Evolutionary conservation across 345 rosid genomes (phyloP).

Genomic region (Diplotaxis tenuifolia): DNA sequence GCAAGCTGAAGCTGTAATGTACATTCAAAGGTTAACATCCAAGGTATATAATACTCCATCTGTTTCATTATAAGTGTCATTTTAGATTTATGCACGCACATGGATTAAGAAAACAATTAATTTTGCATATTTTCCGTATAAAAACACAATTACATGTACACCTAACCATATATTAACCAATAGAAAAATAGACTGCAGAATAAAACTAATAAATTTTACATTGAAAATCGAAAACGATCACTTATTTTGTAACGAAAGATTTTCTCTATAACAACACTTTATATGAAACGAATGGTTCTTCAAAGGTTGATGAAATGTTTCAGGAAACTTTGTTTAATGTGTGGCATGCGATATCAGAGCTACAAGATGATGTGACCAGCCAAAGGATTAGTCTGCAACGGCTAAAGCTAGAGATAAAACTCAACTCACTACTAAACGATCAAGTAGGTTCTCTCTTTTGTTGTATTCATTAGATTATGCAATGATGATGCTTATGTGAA

Average conservation of each 20-base stretch:
- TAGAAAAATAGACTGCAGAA: too few species aligned
- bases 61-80: too few species aligned
- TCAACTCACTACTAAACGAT: slow-evolving; percentile 55
- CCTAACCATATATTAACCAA: too few species aligned
- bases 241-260: too few species aligned
- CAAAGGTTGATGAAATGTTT: slow-evolving; percentile 25
- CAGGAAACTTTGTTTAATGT: slow-evolving; percentile 77
- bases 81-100: too few species aligned
- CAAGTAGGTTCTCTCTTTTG: slow-evolving; percentile 56
- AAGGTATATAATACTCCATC: slow-evolving; percentile 60
- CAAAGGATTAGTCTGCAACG: slow-evolving; percentile 68
- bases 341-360: slow-evolving; percentile 57
- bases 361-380: slow-evolving; percentile 65
- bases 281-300: too few species aligned
- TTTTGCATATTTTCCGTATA: too few species aligned
- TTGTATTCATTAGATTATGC: slow-evolving; percentile 1
- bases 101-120: too few species aligned
- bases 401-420: slow-evolving; percentile 72
- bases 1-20: slow-evolving; percentile 62
- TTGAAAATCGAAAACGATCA: too few species aligned
- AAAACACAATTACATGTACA: too few species aligned
- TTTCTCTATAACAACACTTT: too few species aligned
- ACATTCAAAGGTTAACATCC: slow-evolving; percentile 57
- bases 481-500: slow-evolving; percentile 29
- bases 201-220: too few species aligned